These are phyloP conservation scores for Dichotomopilus funicola DNA, from an alignment of 2,329 filamentous ascomycete species.

Conservation along the genomic window DNA sequence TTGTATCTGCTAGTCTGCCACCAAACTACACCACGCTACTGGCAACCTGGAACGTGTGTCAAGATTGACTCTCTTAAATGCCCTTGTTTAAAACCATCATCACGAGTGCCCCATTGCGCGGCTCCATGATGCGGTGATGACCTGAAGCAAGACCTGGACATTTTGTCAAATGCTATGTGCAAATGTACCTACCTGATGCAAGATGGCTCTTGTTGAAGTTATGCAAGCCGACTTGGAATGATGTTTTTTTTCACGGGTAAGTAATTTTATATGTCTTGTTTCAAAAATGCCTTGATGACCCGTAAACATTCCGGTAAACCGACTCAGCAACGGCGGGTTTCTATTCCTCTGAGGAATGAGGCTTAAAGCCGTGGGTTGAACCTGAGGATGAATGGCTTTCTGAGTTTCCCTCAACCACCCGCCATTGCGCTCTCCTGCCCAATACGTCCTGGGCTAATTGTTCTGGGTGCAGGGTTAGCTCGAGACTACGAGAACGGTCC, in stretches of 20 bases:
- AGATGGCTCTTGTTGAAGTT: no score
- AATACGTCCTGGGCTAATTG: not conserved
- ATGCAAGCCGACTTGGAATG: no score
- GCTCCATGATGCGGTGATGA: constrained; percentile 64
- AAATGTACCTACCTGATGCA: not conserved
- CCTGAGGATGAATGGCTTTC: constrained; percentile 20
- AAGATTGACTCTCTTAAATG: constrained; percentile 44
- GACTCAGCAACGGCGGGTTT: constrained; percentile 22
- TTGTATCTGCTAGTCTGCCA: constrained; percentile 34
- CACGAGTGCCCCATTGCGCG: constrained; percentile 59
- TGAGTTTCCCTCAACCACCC: constrained; percentile 6
- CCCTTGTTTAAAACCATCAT: constrained; percentile 63
- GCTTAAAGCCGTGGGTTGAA: constrained; percentile 16
- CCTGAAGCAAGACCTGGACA: constrained; percentile 57
- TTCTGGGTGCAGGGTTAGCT: not conserved
- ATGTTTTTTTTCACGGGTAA: constrained; percentile 2
- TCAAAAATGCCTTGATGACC: constrained; percentile 21
- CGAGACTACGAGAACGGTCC: no score
- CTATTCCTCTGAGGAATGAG: not conserved
- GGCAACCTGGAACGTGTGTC: constrained; percentile 50
- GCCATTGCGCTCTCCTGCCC: not conserved
- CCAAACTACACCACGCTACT: constrained; percentile 35
- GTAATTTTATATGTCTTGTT: constrained; percentile 8
- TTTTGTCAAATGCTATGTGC: constrained; percentile 18
- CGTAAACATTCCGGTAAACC: constrained; percentile 26